Percentiles rank a stretch among this genome's conserved stretches.
phyloP scores from a whole-genome alignment of 352 stramenopile genomes.

The Pythium grandisporangium region DNA sequence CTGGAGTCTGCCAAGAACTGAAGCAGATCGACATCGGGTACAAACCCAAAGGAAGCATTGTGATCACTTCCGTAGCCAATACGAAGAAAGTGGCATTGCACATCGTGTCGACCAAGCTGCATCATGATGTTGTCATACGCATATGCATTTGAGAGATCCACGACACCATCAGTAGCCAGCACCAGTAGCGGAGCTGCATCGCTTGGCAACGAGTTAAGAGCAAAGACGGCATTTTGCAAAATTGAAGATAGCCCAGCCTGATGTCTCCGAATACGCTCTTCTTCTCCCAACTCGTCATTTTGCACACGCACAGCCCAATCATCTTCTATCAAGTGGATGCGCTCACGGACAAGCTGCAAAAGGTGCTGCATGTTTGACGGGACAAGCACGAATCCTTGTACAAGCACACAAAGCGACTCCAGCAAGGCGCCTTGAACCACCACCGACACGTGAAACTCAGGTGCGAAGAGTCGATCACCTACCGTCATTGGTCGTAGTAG shows the following conservation, averaged over 20 bases:
- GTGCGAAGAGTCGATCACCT: slow-evolving; percentile 29
- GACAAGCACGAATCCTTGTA: slow-evolving; percentile 74
- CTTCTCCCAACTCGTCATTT: no score
- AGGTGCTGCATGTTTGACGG: slow-evolving; percentile 39
- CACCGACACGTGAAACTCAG: slow-evolving; percentile 73
- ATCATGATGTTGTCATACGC: slow-evolving; percentile 83
- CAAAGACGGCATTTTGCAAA: slow-evolving; percentile 82
- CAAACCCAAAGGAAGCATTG: slow-evolving; percentile 74
- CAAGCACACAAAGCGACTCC: slow-evolving; percentile 72
- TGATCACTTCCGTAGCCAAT: slow-evolving; percentile 52
- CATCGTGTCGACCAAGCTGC: slow-evolving; percentile 84
- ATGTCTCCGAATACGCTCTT: no score
- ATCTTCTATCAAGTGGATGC: slow-evolving; percentile 76
- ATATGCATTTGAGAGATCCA: slow-evolving; percentile 70
- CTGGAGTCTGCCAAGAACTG: slow-evolving; percentile 69
- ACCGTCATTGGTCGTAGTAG: slow-evolving; percentile 53
- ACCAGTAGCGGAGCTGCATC: slow-evolving; percentile 72
- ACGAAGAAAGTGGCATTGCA: slow-evolving; percentile 78
- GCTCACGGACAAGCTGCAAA: slow-evolving; percentile 59
- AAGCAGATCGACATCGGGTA: slow-evolving; percentile 73
- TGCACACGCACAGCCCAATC: slow-evolving; percentile 47
- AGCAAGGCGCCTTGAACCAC: slow-evolving; percentile 72
- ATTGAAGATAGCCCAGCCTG: slow-evolving; percentile 60
- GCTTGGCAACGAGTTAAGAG: slow-evolving; percentile 73
- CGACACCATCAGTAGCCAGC: slow-evolving; percentile 78